Evolutionary conservation across 805 yeast genomes (phyloP).

Genomic region (Yarrowia porcina): DNA sequence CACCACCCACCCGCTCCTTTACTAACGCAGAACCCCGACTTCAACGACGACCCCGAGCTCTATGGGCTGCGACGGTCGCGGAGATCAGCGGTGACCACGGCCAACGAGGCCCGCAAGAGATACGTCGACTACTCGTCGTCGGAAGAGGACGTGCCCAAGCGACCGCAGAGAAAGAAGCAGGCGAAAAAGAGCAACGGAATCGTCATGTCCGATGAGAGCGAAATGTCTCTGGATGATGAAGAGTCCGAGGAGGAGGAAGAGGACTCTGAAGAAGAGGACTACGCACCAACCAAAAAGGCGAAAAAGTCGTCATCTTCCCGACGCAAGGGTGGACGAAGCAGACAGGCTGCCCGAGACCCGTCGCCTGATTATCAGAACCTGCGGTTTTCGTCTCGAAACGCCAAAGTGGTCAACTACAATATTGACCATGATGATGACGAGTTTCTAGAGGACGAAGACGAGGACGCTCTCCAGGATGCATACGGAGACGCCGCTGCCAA

Average conservation of each 20-base stretch:
- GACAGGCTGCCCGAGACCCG: slow-evolving; percentile 34
- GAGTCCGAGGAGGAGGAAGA: neutral
- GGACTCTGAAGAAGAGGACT: slow-evolving; percentile 31
- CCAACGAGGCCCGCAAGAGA: slow-evolving; percentile 27
- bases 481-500: slow-evolving; percentile 26
- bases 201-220: slow-evolving; percentile 3
- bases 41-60: slow-evolving; percentile 40
- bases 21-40: slow-evolving; percentile 25
- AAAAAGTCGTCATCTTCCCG: slow-evolving; percentile 32
- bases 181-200: slow-evolving; percentile 2
- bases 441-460: slow-evolving; percentile 40
- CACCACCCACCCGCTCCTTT: too few relatives aligned
- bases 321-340: slow-evolving; percentile 35
- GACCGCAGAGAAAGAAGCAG: slow-evolving; percentile 8
- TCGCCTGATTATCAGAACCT: slow-evolving; percentile 31
- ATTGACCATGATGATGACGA: slow-evolving; percentile 58
- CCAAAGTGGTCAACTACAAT: slow-evolving; percentile 64
- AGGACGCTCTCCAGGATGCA: slow-evolving; percentile 32
- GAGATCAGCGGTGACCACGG: slow-evolving; percentile 36
- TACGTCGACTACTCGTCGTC: slow-evolving; percentile 16
- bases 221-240: slow-evolving; percentile 2
- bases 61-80: slow-evolving; percentile 45
- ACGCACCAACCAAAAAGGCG: slow-evolving; percentile 31
- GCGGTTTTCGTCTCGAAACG: slow-evolving; percentile 76
- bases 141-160: slow-evolving; percentile 19